Conservation (phyloP, 2,329 filamentous ascomycete genomes). For the Lasiodiplodia sp. region DNA sequence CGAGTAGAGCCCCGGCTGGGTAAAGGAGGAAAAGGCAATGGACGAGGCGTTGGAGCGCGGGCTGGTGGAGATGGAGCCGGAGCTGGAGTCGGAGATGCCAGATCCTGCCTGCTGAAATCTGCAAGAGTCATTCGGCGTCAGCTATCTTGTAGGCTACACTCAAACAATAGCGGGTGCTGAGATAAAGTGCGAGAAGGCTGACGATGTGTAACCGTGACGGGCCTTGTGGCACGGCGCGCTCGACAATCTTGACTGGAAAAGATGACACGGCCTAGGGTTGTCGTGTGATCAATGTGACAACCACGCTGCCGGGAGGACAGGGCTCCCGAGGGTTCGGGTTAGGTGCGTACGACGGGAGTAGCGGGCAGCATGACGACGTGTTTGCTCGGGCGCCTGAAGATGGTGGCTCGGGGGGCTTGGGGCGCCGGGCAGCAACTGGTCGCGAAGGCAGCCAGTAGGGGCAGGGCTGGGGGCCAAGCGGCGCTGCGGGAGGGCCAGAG, state of each 20-base stretch:
- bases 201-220: conserved; percentile 47
- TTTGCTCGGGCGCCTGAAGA: conserved; percentile 47
- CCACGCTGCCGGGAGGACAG: conserved; percentile 47
- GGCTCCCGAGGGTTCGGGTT: conserved; percentile 46
- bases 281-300: conserved; percentile 56
- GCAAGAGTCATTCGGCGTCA: conserved; percentile 24
- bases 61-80: conserved; percentile 61
- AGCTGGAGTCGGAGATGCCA: conserved; percentile 63
- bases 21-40: conserved; percentile 52
- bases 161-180: conserved; percentile 26
- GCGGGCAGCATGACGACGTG: conserved; percentile 46
- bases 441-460: conserved; percentile 27
- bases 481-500: conserved; percentile 37
- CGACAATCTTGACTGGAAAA: conserved; percentile 46
- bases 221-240: conserved; percentile 48
- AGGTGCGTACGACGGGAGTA: conserved; percentile 46
- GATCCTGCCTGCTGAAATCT: conserved; percentile 29
- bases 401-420: conserved; percentile 22
- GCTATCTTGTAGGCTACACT: conserved; percentile 28
- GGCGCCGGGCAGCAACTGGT: conserved; percentile 27
- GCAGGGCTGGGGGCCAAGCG: conserved; percentile 38
- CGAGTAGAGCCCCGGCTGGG: conserved; percentile 45
- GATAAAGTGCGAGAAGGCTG: conserved; percentile 31
- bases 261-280: conserved; percentile 45
- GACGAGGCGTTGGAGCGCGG: conserved; percentile 60